Evolutionary conservation across 768 basidiomycete species (phyloP), one percentile per base, ranked within the genome.

Genomic region (Tubosaeta brunneosetosa): DNA sequence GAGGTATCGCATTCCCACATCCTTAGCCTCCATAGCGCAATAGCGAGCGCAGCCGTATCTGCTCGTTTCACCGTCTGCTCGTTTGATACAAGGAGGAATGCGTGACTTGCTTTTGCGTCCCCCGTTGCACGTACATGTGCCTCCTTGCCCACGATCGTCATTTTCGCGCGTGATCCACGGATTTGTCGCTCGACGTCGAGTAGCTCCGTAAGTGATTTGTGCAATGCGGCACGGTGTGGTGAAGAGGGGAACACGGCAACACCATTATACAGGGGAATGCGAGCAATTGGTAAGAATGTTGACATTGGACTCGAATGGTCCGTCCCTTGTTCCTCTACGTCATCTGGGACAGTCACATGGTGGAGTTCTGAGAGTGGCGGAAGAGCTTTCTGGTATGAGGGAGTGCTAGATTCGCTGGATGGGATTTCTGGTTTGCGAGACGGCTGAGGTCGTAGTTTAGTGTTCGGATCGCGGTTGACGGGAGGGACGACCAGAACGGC

Each of bases 21-120:
- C 53, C 84, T 74, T 40, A 91, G 53, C 55, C 91, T 80, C 90
- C 90, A 92, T 16, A 92, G 63, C 1, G 91, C 88, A 40, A 85
- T 77, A 0, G 84, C 85, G 12, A 86, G 70, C 6, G 83, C 76
- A 2, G 78, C 82, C 7, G 80, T 71, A 60, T 92, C 89, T 0
- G 76, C 84, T 34, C 82, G 73, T 50, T 66, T 66, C 16, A 77
- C 64, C 0, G 77, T 80, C 25, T 74, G 66, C 13, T 68, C 71
- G 49, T 80, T 75, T 7, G 86, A 81, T 49, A 68, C 73, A 13
- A 92, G 60, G 13, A 91, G 58, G 62, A 88, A 90, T 8, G 86
- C 88, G 62, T 88, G 84, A 54, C 86, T 89, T 3, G 71, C 73
- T 56, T 80, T 82, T 26, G 71, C 55, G 33, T 74, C 73, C 9